Percentiles rank a stretch among this genome's conserved stretches.
These are phyloP conservation scores for Diacronema lutheri DNA, from an alignment of 78 protist species.

Conservation along the genomic window DNA sequence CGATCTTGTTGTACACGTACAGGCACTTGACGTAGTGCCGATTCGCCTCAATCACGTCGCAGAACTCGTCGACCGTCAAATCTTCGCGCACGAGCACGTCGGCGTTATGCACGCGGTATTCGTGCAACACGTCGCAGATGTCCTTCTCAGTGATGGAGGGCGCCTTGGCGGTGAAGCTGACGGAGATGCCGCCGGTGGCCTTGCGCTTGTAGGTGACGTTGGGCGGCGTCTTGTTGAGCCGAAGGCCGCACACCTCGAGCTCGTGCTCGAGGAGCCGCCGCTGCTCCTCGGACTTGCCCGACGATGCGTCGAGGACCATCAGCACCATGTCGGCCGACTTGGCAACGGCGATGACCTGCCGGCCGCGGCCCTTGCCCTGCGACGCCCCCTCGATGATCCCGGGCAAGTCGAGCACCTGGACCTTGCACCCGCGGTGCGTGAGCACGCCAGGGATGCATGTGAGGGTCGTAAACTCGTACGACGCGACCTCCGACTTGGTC, in stretches of 20 bases:
- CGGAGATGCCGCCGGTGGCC: conserved; percentile 56
- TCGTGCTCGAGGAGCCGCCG: conserved; percentile 45
- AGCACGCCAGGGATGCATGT: conserved; percentile 81
- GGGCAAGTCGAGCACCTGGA: conserved; percentile 80
- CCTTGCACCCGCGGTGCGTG: not conserved
- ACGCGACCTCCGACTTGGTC: conserved; percentile 67
- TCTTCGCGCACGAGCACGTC: conserved; percentile 69
- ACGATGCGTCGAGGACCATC: conserved; percentile 73
- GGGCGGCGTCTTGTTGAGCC: conserved; percentile 71
- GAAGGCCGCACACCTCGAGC: conserved; percentile 61
- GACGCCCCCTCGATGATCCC: conserved; percentile 91
- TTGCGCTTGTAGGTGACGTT: conserved; percentile 44
- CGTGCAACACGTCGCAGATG: conserved; percentile 25
- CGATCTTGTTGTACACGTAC: conserved; percentile 69
- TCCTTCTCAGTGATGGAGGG: conserved; percentile 17
- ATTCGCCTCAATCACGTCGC: conserved; percentile 74
- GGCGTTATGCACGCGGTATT: conserved; percentile 47
- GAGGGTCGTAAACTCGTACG: conserved; percentile 88
- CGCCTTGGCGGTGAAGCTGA: conserved; percentile 27
- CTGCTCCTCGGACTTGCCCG: conserved; percentile 46
- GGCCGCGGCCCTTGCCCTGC: conserved; percentile 70
- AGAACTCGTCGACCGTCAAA: conserved; percentile 65
- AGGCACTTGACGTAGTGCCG: conserved; percentile 71
- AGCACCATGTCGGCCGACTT: conserved; percentile 67
- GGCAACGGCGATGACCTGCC: conserved; percentile 71